These are phyloP conservation scores for Trichoderma aggressivum DNA, from an alignment of 2,329 filamentous ascomycete genomes.

Conservation along the genomic window DNA sequence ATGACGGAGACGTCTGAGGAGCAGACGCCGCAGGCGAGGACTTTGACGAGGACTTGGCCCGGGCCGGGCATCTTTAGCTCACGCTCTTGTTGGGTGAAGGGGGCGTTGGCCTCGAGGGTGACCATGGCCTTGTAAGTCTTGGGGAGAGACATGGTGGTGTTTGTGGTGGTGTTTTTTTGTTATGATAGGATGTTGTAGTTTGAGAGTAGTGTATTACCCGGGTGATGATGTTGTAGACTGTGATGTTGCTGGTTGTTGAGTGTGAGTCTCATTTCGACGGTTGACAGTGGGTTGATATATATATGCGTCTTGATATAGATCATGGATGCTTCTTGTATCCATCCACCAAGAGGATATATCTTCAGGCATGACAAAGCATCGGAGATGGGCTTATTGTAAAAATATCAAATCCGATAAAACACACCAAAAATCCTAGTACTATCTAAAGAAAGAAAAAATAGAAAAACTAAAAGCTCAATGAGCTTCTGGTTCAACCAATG, in stretches of 20 bases:
- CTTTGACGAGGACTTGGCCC: constrained; percentile 66
- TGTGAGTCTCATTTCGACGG: not conserved
- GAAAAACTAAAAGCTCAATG: not conserved
- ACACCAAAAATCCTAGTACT: not conserved
- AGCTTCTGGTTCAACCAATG: not conserved
- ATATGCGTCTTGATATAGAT: not conserved
- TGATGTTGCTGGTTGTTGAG: not conserved
- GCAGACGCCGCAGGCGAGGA: constrained; percentile 70
- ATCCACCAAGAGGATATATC: not conserved
- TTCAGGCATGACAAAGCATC: not conserved
- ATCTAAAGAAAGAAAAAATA: too few species aligned
- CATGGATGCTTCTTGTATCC: not conserved
- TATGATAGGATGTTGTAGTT: not conserved
- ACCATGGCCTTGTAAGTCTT: constrained; percentile 66
- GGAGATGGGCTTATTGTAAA: not conserved
- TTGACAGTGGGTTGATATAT: not conserved
- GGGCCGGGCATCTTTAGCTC: constrained; percentile 54
- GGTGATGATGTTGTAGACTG: not conserved
- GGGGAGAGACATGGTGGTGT: constrained; percentile 43
- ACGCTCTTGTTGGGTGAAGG: constrained; percentile 57
- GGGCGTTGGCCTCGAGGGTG: constrained; percentile 49
- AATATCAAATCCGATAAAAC: not conserved
- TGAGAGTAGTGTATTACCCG: not conserved
- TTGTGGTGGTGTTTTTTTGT: not conserved
- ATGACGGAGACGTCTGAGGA: constrained; percentile 55